Evolutionary conservation across 2,329 filamentous ascomycete species (phyloP), one percentile per base, ranked within the genome.

Genomic region (Fusarium equiseti): DNA sequence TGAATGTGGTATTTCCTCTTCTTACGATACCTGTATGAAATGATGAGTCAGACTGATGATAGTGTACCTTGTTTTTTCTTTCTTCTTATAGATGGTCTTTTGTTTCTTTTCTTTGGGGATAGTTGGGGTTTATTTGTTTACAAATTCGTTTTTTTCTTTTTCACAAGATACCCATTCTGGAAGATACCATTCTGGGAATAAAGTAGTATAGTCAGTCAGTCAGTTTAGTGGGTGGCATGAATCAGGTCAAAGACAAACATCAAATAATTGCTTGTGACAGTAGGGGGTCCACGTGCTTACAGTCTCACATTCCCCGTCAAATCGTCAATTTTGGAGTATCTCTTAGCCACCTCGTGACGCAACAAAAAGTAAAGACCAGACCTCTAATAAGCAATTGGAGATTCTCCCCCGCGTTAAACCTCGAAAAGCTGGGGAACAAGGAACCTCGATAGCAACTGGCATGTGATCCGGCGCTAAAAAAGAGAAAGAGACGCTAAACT

Each of bases 401-500:
- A 68, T 40, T 60, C 16, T 56, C 59, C 60, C 71, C 59, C 71
- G 56, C 60, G 64, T 62, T 64, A 52, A 18, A 20, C n/a, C 9
- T 32, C 20, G 32, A 38, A 73, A 76, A 74, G 72, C 70, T 74
- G 74, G 74, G 73, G 74, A 35, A 52, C 26, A 35, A 32, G 35
- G 49, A 26, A 32, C 35, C 35, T 38, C 35, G 10, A 38, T 38
- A 38, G 35, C 35, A 70, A 59, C 56, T 73, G 48, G 68, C 77
- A 79, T 79, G 77, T 79, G 77, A 79, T 76, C 46, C 24, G 42
- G 53, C 52, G 63, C 63, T 66, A 66, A 38, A 38, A 42, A 40
- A 75, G 35, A 38, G 18, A 38, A 38, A 38, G 35, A n/a, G 35
- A 12, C 35, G 35, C 35, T 38, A 38, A 11, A 38, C 35, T n/a